Percentiles rank a stretch among this genome's conserved stretches.
phyloP scores from a whole-genome alignment of 805 yeast species.

The Blastobotrys attinorum region DNA sequence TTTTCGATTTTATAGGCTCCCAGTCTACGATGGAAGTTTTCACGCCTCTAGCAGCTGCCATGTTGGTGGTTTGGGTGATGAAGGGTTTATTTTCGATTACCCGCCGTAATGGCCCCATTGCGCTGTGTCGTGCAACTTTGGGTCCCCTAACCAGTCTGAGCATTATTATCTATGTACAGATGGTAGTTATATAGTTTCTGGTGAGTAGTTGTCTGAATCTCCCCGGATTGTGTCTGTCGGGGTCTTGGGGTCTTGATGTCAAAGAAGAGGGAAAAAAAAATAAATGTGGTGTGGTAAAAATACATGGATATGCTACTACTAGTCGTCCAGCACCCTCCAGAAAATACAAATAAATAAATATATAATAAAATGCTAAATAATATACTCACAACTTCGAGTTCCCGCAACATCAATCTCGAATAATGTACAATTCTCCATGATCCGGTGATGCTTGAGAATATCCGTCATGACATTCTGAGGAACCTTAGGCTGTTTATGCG shows the following conservation, averaged over 20 bases:
- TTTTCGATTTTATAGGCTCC: slow-evolving; percentile 60
- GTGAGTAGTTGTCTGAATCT: no score
- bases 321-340: neutral
- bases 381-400: neutral
- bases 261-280: no score
- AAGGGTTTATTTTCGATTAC: no score
- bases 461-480: neutral
- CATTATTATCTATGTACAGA: neutral
- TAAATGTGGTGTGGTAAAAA: neutral
- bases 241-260: no score
- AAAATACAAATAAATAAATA: no score
- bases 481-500: neutral
- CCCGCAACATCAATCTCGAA: neutral
- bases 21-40: slow-evolving; percentile 51
- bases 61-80: neutral
- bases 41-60: slow-evolving; percentile 5
- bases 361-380: no score
- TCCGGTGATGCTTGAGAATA: neutral
- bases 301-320: neutral
- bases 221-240: no score
- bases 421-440: neutral
- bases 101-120: no score
- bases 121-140: no score
- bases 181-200: no score
- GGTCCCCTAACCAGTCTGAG: neutral